phyloP scores from a whole-genome alignment of 345 rosid genomes.

The Eucalyptus regnans region DNA sequence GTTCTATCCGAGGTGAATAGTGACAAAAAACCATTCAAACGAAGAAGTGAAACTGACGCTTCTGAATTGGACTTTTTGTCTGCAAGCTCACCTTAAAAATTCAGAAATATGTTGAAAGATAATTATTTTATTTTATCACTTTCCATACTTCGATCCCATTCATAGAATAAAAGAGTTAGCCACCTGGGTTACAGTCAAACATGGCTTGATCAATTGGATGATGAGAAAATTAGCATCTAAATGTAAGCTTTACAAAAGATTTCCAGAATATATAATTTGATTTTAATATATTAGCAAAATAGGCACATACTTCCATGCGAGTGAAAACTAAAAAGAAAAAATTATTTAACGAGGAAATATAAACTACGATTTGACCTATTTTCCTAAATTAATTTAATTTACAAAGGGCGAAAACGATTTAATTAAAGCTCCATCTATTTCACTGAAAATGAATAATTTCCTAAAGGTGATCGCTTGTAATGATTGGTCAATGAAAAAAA shows the following conservation, averaged over 20 bases:
- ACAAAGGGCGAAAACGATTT: rapidly evolving
- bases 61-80: neutral
- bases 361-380: neutral
- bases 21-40: neutral
- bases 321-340: neutral
- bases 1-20: neutral
- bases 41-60: neutral
- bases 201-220: neutral
- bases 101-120: neutral
- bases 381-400: neutral
- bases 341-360: neutral
- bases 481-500: neutral
- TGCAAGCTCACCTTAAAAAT: neutral
- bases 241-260: neutral
- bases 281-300: neutral
- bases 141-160: neutral
- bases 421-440: neutral
- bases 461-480: neutral
- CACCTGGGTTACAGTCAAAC: neutral
- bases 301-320: neutral
- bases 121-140: neutral
- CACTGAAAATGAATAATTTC: rapidly evolving
- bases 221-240: neutral
- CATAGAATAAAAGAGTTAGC: neutral
- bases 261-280: neutral